A percentile compares a stretch with the other conserved stretches of the same genome.
These are phyloP conservation scores for Xylariales sp. DNA, from an alignment of 2,329 filamentous ascomycete genomes.

Conservation along the genomic window DNA sequence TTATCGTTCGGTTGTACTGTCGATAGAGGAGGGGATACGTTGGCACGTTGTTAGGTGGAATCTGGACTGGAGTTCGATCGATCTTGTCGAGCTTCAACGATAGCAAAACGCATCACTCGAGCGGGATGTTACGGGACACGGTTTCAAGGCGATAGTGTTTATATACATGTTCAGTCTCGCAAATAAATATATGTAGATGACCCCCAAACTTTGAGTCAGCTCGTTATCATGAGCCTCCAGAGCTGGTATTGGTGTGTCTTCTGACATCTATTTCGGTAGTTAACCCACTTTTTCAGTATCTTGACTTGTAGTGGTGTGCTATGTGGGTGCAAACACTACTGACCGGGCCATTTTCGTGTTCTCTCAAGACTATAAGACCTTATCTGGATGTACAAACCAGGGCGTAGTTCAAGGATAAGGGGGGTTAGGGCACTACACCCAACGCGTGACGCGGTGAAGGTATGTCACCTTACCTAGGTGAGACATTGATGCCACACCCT, in stretches of 20 bases:
- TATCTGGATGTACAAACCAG: no score
- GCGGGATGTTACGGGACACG: no score
- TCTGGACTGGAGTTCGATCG: no score
- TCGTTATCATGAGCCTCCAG: slow-evolving; percentile 1
- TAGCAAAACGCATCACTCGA: no score
- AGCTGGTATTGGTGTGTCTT: slow-evolving; percentile 20
- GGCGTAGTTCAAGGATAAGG: no score
- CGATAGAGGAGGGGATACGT: no score
- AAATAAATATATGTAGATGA: slow-evolving; percentile 13
- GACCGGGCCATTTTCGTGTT: slow-evolving; percentile 17
- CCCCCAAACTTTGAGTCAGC: slow-evolving; percentile 2
- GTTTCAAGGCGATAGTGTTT: no score
- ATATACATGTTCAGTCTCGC: no score
- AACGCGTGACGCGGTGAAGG: slow-evolving; percentile 27
- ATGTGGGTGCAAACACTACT: slow-evolving; percentile 17
- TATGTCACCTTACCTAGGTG: slow-evolving; percentile 27
- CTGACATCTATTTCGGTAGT: slow-evolving; percentile 18
- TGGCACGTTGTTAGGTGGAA: no score
- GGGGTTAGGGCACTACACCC: slow-evolving; percentile 18
- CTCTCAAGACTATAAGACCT: no score
- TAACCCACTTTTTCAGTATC: slow-evolving; percentile 9
- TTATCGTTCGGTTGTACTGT: no score
- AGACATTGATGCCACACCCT: slow-evolving; percentile 26
- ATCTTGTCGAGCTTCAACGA: no score
- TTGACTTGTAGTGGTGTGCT: slow-evolving; percentile 18